These are phyloP conservation scores for Leishmania lainsoni DNA, from an alignment of 208 protist genomes.

Conservation along the genomic window DNA sequence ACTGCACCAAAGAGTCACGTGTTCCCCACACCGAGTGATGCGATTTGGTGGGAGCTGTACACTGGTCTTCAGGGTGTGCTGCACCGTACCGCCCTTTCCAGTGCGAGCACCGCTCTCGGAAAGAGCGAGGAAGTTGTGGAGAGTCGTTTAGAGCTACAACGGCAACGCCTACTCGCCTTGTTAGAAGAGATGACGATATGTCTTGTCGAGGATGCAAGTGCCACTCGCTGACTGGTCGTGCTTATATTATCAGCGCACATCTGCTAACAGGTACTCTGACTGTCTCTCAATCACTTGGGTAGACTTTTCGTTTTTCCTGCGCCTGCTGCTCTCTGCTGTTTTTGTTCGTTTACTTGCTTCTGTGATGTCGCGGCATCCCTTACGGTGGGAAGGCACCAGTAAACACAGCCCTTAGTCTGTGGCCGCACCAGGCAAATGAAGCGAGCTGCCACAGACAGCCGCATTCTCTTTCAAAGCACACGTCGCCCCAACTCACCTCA, in stretches of 20 bases:
- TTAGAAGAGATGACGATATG: constrained; percentile 3
- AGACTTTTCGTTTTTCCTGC: background rate
- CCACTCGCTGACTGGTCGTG: background rate
- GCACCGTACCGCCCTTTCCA: background rate
- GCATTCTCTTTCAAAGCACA: background rate
- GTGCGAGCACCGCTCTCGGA: background rate
- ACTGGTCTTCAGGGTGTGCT: background rate
- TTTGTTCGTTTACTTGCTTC: background rate
- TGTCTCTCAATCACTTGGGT: background rate
- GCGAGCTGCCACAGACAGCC: background rate
- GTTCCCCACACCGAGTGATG: background rate
- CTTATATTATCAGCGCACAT: background rate
- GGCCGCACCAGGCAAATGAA: background rate
- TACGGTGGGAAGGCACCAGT: background rate
- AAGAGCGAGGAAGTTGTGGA: background rate
- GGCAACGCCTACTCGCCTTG: constrained; percentile 8
- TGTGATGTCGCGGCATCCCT: background rate
- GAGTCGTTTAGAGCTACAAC: constrained; percentile 14
- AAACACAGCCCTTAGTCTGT: background rate
- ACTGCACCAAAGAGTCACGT: background rate
- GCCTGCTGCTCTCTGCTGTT: constrained; percentile 12
- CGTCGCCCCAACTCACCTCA: background rate
- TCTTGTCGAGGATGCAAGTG: background rate
- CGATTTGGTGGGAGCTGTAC: background rate
- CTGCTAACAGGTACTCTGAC: too few relatives aligned